A percentile compares a stretch with the other conserved stretches of the same genome.
Evolutionary conservation across 768 basidiomycete species (phyloP).

Genomic region (Mycena latifolia): DNA sequence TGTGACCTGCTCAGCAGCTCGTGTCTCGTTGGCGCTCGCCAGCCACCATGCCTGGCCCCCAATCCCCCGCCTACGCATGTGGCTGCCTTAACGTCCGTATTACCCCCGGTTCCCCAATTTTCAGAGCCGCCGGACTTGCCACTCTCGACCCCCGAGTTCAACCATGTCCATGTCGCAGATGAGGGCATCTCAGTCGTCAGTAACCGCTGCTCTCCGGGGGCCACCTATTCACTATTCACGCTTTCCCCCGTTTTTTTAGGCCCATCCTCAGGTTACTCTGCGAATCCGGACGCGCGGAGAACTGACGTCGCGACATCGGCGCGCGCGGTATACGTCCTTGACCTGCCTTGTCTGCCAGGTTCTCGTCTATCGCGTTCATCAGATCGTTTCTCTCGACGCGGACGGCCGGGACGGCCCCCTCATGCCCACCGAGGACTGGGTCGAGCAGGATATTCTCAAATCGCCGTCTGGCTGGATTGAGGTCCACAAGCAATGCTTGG

Average conservation of each 20-base stretch:
- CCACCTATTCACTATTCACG: slow-evolving; percentile 11
- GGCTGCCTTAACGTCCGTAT: slow-evolving; percentile 81
- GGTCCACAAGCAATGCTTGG: slow-evolving; percentile 73
- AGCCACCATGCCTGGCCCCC: slow-evolving; percentile 27
- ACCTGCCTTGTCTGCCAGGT: slow-evolving; percentile 78
- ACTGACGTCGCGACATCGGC: slow-evolving; percentile 57
- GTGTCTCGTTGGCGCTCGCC: slow-evolving; percentile 27
- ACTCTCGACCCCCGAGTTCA: slow-evolving; percentile 52
- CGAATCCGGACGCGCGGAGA: slow-evolving; percentile 65
- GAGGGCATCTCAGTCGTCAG: slow-evolving; percentile 77
- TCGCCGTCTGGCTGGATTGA: slow-evolving; percentile 82
- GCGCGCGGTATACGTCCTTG: slow-evolving; percentile 72
- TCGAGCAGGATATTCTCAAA: slow-evolving; percentile 78
- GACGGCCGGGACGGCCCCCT: slow-evolving; percentile 74
- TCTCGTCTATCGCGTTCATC: slow-evolving; percentile 76
- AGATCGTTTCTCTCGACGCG: slow-evolving; percentile 66
- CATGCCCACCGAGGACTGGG: slow-evolving; percentile 81
- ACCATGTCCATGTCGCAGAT: slow-evolving; percentile 71
- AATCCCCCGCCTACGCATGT: slow-evolving; percentile 62
- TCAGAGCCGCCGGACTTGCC: slow-evolving; percentile 47
- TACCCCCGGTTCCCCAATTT: slow-evolving; percentile 48
- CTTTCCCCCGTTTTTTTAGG: slow-evolving; percentile 51
- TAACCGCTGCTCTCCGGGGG: slow-evolving; percentile 28
- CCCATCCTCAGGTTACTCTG: slow-evolving; percentile 78
- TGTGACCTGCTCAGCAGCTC: background rate